A percentile compares a stretch with the other conserved stretches of the same genome.
These are phyloP conservation scores for Collybia sp. DNA, from an alignment of 768 basidiomycete genomes.

Conservation along the genomic window DNA sequence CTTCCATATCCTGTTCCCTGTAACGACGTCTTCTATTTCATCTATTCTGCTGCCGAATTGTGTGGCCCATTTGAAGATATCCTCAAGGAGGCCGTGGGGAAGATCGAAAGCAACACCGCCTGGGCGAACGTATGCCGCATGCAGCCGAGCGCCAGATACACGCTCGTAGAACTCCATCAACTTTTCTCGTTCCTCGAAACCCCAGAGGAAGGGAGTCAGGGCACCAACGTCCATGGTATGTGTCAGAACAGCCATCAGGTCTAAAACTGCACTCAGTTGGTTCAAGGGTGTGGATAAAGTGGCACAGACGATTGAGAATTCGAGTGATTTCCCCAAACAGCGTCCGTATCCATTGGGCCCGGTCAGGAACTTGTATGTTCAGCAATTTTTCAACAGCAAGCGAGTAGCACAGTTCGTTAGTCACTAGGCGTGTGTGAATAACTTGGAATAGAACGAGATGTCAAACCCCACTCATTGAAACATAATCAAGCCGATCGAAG, in stretches of 20 bases:
- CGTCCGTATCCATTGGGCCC: conserved; percentile 97
- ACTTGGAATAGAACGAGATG: conserved; percentile 1
- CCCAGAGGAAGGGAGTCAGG: conserved; percentile 98
- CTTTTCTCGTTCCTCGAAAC: conserved; percentile 99
- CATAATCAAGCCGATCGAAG: conserved; percentile 98
- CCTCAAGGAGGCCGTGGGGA: conserved; percentile 96
- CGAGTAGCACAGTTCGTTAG: conserved; percentile 96
- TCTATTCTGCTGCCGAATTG: conserved; percentile 89
- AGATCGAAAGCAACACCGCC: conserved; percentile 98
- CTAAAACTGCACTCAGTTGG: conserved; percentile 26
- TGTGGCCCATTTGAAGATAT: conserved; percentile 97
- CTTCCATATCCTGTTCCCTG: conserved; percentile 98
- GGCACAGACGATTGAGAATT: conserved; percentile 77
- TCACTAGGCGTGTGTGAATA: conserved; percentile 58
- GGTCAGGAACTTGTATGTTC: conserved; percentile 94
- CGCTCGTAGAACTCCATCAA: conserved; percentile 99
- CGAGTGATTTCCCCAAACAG: conserved; percentile 97
- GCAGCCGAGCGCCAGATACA: conserved; percentile 95
- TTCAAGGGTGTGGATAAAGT: conserved; percentile 1
- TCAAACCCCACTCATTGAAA: conserved; percentile 85
- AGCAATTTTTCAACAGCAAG: conserved; percentile 97
- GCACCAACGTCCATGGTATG: conserved; percentile 98
- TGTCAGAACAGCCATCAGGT: conserved; percentile 95
- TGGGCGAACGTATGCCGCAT: conserved; percentile 96
- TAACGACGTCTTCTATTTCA: conserved; percentile 97